A percentile compares a stretch with the other conserved stretches of the same genome.
These are phyloP conservation scores for Spergularia azorica DNA, from an alignment of 179 eudicot species.

Conservation along the genomic window DNA sequence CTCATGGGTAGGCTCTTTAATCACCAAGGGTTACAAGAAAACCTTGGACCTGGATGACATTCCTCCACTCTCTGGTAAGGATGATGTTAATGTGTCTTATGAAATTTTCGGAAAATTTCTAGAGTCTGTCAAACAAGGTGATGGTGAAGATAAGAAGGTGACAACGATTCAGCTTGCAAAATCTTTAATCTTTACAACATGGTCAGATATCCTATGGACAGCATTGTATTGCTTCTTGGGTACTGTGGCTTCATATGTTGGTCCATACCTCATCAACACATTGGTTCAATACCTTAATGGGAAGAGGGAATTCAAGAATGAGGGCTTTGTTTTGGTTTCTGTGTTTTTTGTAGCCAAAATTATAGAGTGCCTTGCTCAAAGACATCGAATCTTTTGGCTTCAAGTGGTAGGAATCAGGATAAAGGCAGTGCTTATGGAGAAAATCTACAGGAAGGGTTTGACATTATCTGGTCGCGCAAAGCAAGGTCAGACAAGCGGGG, in stretches of 20 bases:
- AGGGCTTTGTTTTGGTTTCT: slow-evolving; percentile 53
- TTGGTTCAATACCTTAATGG: slow-evolving; percentile 74
- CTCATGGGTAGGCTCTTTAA: slow-evolving; percentile 62
- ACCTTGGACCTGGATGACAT: slow-evolving; percentile 66
- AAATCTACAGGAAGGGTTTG: slow-evolving; percentile 53
- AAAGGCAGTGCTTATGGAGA: slow-evolving; percentile 44
- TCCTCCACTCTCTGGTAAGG: slow-evolving; percentile 51
- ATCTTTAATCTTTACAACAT: slow-evolving; percentile 44
- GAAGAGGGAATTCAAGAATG: slow-evolving; percentile 26
- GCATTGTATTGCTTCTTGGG: slow-evolving; percentile 37
- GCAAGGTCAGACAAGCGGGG: slow-evolving; percentile 63
- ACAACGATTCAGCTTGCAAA: slow-evolving; percentile 51
- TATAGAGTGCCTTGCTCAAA: slow-evolving; percentile 57
- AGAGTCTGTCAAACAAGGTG: slow-evolving; percentile 30
- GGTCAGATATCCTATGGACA: slow-evolving; percentile 52
- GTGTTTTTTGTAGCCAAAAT: slow-evolving; percentile 57
- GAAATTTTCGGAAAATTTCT: slow-evolving; percentile 37
- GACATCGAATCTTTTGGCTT: slow-evolving; percentile 54
- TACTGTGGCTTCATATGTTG: slow-evolving; percentile 58
- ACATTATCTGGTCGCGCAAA: slow-evolving; percentile 62
- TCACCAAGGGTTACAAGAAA: slow-evolving; percentile 54
- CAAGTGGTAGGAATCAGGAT: slow-evolving; percentile 49
- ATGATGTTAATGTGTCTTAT: slow-evolving; percentile 54
- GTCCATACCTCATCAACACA: slow-evolving; percentile 72
- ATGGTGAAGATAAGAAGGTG: slow-evolving; percentile 32